Conservation (phyloP, 805 yeast species). For the Ogataea saltuana region DNA sequence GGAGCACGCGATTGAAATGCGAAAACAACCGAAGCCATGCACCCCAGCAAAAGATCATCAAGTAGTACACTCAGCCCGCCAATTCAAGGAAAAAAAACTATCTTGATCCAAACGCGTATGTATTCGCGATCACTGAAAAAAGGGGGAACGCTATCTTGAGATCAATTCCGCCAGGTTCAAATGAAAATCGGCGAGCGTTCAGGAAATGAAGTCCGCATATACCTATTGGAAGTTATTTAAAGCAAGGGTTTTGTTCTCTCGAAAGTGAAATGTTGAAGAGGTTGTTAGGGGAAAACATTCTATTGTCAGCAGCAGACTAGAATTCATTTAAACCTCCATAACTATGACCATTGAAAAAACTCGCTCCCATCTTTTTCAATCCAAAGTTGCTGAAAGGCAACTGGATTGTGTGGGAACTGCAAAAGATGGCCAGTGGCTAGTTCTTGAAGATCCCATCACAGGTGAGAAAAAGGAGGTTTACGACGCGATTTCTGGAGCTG, state of each 20-base stretch:
- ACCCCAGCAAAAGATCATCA: no score
- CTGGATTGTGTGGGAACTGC: slow-evolving; percentile 40
- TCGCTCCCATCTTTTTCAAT: slow-evolving; percentile 43
- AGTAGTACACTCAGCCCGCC: not conserved
- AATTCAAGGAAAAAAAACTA: not conserved
- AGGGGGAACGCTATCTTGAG: not conserved
- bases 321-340: no score
- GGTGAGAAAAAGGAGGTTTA: slow-evolving; percentile 35
- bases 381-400: slow-evolving; percentile 37
- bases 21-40: no score
- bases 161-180: not conserved
- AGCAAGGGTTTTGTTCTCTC: no score
- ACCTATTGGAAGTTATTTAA: no score
- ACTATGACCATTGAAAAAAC: slow-evolving; percentile 19
- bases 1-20: no score
- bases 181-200: no score
- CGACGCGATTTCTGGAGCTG: slow-evolving; percentile 49
- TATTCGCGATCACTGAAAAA: not conserved
- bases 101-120: not conserved
- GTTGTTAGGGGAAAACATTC: no score
- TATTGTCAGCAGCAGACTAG: no score
- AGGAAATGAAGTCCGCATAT: no score
- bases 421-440: slow-evolving; percentile 42
- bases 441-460: slow-evolving; percentile 41
- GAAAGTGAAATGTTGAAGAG: no score